Evolutionary conservation across 305 asterid species (phyloP).

Genomic region (Coffea humblotiana): DNA sequence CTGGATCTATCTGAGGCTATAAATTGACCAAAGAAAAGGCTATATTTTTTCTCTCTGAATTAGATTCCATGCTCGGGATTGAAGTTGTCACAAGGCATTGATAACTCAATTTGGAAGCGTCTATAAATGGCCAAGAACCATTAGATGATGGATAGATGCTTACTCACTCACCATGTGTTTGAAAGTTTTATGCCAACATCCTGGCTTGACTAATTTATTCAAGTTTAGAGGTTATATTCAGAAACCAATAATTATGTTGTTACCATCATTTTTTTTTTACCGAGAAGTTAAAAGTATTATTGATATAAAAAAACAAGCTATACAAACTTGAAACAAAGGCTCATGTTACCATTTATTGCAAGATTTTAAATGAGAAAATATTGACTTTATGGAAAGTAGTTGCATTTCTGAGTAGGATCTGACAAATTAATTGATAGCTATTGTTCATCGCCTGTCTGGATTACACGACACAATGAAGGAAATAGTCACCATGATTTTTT

Average conservation of each 20-base stretch:
- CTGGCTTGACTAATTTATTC: not conserved
- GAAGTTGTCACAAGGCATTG: not conserved
- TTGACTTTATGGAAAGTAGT: not conserved
- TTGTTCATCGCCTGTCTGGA: too few relatives aligned
- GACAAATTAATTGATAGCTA: not conserved
- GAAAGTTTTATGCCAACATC: not conserved
- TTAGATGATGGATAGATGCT: not conserved
- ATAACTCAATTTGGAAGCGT: not conserved
- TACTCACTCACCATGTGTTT: not conserved
- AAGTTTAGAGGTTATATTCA: not conserved
- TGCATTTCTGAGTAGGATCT: not conserved
- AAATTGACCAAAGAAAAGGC: not conserved
- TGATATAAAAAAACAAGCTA: too few relatives aligned
- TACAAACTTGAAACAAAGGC: too few relatives aligned
- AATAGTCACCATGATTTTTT: too few relatives aligned
- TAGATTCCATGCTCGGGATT: not conserved
- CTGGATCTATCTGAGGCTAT: not conserved
- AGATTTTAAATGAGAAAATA: not conserved
- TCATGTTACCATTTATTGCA: not conserved
- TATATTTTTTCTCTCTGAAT: not conserved
- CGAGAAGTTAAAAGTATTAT: too few relatives aligned
- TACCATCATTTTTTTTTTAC: too few relatives aligned
- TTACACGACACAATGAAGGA: too few relatives aligned
- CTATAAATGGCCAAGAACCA: not conserved
- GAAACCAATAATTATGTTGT: not conserved